phyloP scores from a whole-genome alignment of 2,329 filamentous ascomycete genomes.

The Verticillium alfalfae region DNA sequence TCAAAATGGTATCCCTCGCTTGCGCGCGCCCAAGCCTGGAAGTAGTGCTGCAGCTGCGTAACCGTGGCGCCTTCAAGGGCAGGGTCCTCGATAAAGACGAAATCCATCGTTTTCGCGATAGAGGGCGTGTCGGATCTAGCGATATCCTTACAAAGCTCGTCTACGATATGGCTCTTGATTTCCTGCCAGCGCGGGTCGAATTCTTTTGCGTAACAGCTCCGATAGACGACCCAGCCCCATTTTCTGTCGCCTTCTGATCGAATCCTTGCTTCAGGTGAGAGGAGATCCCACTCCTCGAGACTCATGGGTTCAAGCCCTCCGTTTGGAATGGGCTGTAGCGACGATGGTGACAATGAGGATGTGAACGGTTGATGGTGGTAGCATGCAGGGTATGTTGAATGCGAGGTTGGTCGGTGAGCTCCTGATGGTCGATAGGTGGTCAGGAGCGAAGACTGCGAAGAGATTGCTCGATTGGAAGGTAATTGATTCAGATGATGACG shows the following conservation, averaged over 20 bases:
- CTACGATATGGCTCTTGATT: not conserved
- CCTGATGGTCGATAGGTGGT: not conserved
- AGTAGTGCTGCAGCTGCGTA: constrained; percentile 7
- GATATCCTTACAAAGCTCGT: not conserved
- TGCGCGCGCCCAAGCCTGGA: constrained; percentile 6
- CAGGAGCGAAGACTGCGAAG: not conserved
- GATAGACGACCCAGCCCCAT: not conserved
- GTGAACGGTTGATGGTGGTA: not conserved
- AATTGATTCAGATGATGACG: not conserved
- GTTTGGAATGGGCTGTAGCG: not conserved
- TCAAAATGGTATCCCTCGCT: not conserved
- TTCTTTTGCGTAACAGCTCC: not conserved
- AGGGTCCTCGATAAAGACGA: constrained; percentile 9
- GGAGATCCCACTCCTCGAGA: not conserved
- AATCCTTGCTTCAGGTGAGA: not conserved
- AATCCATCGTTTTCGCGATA: constrained; percentile 9
- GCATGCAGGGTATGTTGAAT: not conserved
- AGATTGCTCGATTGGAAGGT: not conserved
- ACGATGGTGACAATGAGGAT: not conserved
- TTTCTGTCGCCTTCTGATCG: not conserved
- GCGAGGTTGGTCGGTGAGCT: not conserved
- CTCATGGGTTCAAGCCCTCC: not conserved
- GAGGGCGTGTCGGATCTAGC: constrained; percentile 7
- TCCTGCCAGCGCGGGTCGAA: not conserved
- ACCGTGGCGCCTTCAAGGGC: constrained; percentile 11